Percentiles rank a stretch among this genome's conserved stretches.
phyloP scores from a whole-genome alignment of 2,329 filamentous ascomycete genomes.

The Colletotrichum coccodes region DNA sequence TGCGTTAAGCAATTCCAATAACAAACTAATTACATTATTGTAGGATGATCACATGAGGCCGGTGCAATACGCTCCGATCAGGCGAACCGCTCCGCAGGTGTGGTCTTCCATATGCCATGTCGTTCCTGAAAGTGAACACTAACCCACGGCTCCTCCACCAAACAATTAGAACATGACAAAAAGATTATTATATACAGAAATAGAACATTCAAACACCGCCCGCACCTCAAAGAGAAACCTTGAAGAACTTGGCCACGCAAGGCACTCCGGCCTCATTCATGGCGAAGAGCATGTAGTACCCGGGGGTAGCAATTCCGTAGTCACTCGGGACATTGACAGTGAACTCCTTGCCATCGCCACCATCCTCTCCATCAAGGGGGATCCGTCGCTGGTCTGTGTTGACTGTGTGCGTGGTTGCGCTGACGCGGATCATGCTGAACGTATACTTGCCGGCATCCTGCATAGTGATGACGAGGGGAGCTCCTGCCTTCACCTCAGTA shows the following conservation, averaged over 20 bases:
- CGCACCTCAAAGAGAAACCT: slow-evolving; percentile 29
- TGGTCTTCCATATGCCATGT: too few species aligned
- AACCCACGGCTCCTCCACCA: too few species aligned
- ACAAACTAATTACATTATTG: too few species aligned
- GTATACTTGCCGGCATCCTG: slow-evolving; percentile 38
- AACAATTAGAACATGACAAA: too few species aligned
- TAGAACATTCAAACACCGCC: not conserved
- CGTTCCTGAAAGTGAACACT: too few species aligned
- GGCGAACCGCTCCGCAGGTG: too few species aligned
- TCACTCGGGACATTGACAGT: slow-evolving; percentile 55
- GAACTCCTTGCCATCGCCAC: slow-evolving; percentile 39
- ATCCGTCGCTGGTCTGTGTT: slow-evolving; percentile 68
- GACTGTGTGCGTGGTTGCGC: slow-evolving; percentile 62
- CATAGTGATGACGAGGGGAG: slow-evolving; percentile 44
- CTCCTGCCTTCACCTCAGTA: slow-evolving; percentile 32
- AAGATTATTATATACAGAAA: too few species aligned
- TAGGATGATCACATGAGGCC: too few species aligned
- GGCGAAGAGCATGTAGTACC: slow-evolving; percentile 64
- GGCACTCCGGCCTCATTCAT: slow-evolving; percentile 55
- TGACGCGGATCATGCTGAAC: slow-evolving; percentile 58
- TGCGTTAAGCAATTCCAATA: too few species aligned
- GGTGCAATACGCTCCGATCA: too few species aligned
- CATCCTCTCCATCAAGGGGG: slow-evolving; percentile 47
- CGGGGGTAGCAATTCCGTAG: slow-evolving; percentile 59
- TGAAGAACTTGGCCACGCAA: slow-evolving; percentile 54